Evolutionary conservation across 2,329 filamentous ascomycete genomes (phyloP), one percentile per base, ranked within the genome.

Genomic region (Fusarium sp.): DNA sequence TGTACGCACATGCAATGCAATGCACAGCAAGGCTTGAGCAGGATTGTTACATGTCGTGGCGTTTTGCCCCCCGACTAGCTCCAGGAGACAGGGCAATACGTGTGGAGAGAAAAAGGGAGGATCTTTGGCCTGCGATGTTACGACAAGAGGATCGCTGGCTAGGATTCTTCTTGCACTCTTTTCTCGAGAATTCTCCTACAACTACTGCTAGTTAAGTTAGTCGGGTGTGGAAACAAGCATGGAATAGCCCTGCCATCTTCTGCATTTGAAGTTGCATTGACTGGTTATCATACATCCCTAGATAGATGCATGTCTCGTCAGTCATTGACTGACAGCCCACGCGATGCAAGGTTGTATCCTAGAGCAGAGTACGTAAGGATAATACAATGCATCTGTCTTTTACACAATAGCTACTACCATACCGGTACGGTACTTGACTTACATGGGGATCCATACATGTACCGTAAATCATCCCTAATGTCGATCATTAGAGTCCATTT

Each of bases 31-130:
- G 25, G 35, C 57, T 62, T 27, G 48, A 35, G 43, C 37, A 35
- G 55, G 23, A 63, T 60, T 49, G 48, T 65, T 65, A 65, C 62
- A 65, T 66, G 37, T 25, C 25, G 25, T 25, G 43, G 59, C 50
- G 50, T 45, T 36, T 39, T 40, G 27, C 11, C 55, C 11, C 58
- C 58, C 45, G 49, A 61, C 56, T 63, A 63, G 58, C 52, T 37
- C 51, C 51, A 63, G 58, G 51, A 57, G 51, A 51, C 23, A 36
- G 25, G 25, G 25, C 8, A 25, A 25, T 25, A 25, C 25, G 10
- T 43, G 43, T 63, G 58, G 58, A 62, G 58, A 55, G 48, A 42
- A 29, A 43, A 29, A 43, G 42, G 39, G 36, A 39, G 18, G 25
- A 48, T 29, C 50, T 25, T 27, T 40, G 50, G 29, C 23, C 18